Evolutionary conservation across 768 basidiomycete species (phyloP).

Genomic region (Trametes cubensis): DNA sequence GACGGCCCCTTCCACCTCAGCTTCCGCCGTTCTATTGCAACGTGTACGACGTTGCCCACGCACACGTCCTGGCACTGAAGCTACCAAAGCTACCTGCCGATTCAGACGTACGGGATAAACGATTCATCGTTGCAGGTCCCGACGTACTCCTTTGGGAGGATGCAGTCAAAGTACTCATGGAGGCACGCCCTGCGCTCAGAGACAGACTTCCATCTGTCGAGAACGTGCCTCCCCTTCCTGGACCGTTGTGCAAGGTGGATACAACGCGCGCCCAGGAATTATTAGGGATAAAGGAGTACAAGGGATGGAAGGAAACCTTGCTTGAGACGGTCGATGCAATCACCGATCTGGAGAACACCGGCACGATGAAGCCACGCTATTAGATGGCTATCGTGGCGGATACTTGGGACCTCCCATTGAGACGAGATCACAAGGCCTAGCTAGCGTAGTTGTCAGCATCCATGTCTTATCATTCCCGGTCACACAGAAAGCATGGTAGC

Average conservation of each 20-base stretch:
- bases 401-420: no score
- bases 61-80: constrained; percentile 34
- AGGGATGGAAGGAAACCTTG: constrained; percentile 1
- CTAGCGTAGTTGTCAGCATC: no score
- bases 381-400: no score
- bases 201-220: constrained; percentile 25
- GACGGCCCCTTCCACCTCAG: constrained; percentile 24
- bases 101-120: constrained; percentile 18
- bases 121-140: constrained; percentile 32
- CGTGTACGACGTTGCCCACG: constrained; percentile 37
- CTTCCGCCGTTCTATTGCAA: constrained; percentile 32
- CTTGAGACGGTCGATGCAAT: constrained; percentile 5
- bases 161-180: constrained; percentile 28
- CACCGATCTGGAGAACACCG: background rate
- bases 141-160: constrained; percentile 32
- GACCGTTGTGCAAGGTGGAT: background rate
- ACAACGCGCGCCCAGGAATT: background rate
- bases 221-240: background rate
- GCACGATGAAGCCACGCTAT: no score
- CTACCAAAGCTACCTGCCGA: constrained; percentile 3
- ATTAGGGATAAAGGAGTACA: background rate
- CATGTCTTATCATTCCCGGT: no score
- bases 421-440: no score
- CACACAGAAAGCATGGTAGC: no score
- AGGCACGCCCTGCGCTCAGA: constrained; percentile 31